Evolutionary conservation across 2,329 filamentous ascomycete genomes (phyloP).

Genomic region (Trichoderma harzianum): DNA sequence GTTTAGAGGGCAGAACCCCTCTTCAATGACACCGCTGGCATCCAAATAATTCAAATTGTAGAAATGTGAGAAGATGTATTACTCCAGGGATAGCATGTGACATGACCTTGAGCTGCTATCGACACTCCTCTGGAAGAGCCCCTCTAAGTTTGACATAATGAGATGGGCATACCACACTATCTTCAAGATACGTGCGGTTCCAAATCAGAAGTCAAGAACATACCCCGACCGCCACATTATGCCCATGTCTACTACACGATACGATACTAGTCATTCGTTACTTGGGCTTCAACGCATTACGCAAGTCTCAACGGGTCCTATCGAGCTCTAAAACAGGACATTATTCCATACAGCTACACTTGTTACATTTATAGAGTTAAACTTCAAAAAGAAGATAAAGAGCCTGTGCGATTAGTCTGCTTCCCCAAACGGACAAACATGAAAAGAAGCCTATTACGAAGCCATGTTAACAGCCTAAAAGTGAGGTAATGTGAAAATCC

Average conservation of each 20-base stretch:
- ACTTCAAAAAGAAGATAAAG: neutral
- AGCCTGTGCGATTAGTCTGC: conserved; percentile 20
- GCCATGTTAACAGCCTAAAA: neutral
- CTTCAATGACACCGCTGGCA: neutral
- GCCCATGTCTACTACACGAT: neutral
- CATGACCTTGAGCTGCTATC: neutral
- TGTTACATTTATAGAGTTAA: conserved; percentile 6
- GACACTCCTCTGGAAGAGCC: neutral
- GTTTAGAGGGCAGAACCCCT: neutral
- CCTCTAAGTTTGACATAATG: neutral
- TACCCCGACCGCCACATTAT: neutral
- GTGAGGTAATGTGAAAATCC: neutral
- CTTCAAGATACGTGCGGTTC: neutral
- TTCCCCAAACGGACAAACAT: neutral
- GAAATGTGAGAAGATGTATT: neutral
- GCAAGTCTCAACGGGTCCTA: neutral
- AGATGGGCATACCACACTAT: neutral
- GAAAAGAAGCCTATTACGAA: neutral
- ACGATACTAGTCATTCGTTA: neutral
- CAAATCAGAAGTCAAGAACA: neutral
- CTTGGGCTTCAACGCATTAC: neutral
- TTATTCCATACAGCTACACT: conserved; percentile 8
- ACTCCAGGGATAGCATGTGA: neutral
- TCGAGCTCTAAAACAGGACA: neutral
- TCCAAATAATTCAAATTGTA: neutral